Evolutionary conservation across 140 eudicot species (phyloP).

Genomic region (Stevia rebaudiana): DNA sequence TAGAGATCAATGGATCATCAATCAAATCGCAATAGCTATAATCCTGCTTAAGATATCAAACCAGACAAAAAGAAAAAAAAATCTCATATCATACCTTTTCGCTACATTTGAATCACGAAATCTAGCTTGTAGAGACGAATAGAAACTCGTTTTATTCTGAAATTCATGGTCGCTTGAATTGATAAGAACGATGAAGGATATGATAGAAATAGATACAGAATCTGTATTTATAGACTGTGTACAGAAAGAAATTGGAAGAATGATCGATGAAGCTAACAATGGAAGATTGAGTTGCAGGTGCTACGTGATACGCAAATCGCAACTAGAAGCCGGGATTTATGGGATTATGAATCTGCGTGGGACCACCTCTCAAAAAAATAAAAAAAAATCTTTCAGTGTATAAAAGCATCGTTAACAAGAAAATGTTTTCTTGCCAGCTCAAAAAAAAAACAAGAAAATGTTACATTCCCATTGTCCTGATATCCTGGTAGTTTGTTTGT

Average conservation of each 20-base stretch:
- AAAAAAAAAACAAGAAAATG: too few species aligned
- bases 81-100: constrained; percentile 24
- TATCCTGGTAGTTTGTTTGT: too few species aligned
- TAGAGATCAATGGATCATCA: background rate
- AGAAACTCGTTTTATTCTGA: background rate
- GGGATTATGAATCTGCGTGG: constrained; percentile 21
- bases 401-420: too few species aligned
- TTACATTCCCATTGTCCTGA: too few species aligned
- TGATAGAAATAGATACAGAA: background rate
- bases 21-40: background rate
- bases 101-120: constrained; percentile 12
- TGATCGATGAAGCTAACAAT: background rate
- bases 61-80: background rate
- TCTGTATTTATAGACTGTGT: constrained; percentile 13
- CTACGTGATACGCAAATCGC: background rate
- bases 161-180: background rate
- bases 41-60: background rate
- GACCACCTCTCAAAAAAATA: background rate
- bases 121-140: background rate
- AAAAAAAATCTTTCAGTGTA: too few species aligned
- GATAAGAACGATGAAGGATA: background rate
- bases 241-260: constrained; percentile 2
- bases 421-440: too few species aligned
- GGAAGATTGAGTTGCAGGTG: constrained; percentile 18
- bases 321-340: constrained; percentile 9